These are phyloP conservation scores for Suhomyces bribrorum DNA, from an alignment of 1,139 yeast genomes.

Conservation along the genomic window DNA sequence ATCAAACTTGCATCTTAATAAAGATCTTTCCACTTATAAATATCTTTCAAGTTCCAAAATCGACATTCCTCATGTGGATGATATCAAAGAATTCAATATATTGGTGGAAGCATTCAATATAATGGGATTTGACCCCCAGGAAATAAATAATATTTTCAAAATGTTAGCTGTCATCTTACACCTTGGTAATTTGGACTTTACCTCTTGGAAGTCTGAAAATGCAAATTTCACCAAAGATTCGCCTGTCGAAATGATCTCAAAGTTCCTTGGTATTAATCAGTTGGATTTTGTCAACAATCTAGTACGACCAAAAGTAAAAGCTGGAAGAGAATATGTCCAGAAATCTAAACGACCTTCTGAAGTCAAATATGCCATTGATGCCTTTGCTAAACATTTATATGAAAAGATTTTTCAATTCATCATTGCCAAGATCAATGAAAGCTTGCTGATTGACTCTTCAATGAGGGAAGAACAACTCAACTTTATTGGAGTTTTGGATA, in stretches of 20 bases:
- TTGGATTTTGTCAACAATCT: slow-evolving; percentile 57
- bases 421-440: slow-evolving; percentile 75
- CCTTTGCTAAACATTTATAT: slow-evolving; percentile 82
- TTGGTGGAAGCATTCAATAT: slow-evolving; percentile 67
- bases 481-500: slow-evolving; percentile 91
- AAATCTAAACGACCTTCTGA: slow-evolving; percentile 81
- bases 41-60: slow-evolving; percentile 60
- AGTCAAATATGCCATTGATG: slow-evolving; percentile 80
- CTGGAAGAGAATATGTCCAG: slow-evolving; percentile 84
- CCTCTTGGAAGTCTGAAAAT: slow-evolving; percentile 74
- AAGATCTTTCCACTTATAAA: slow-evolving; percentile 48
- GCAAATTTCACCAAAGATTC: slow-evolving; percentile 63
- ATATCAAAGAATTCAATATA: slow-evolving; percentile 61
- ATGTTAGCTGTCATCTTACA: slow-evolving; percentile 77
- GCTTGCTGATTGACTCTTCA: slow-evolving; percentile 41
- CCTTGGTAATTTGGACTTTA: slow-evolving; percentile 80
- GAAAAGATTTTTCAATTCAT: slow-evolving; percentile 81
- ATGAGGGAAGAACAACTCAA: slow-evolving; percentile 34
- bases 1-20: slow-evolving; percentile 48
- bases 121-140: slow-evolving; percentile 66
- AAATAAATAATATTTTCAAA: slow-evolving; percentile 61
- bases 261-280: slow-evolving; percentile 64
- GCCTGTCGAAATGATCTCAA: slow-evolving; percentile 59
- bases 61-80: slow-evolving; percentile 71
- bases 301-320: slow-evolving; percentile 81